Conservation (phyloP, 2,329 filamentous ascomycete genomes). For the Metarhizium album region DNA sequence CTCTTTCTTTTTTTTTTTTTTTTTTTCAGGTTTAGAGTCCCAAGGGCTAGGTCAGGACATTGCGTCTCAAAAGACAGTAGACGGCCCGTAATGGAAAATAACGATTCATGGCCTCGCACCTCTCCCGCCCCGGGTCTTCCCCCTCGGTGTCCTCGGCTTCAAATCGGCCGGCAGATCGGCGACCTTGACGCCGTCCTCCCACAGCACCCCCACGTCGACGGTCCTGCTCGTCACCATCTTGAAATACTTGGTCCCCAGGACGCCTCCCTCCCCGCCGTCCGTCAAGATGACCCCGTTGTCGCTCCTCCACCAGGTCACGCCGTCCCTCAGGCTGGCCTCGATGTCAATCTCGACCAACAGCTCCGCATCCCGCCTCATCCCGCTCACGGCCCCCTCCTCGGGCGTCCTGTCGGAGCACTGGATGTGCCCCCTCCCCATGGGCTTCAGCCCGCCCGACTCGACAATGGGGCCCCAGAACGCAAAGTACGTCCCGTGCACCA, state of each 20-base stretch:
- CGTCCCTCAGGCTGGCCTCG: constrained; percentile 47
- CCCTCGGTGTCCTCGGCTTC: constrained; percentile 34
- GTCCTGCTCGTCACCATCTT: constrained; percentile 55
- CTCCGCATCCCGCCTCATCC: constrained; percentile 71
- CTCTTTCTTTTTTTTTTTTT: no score
- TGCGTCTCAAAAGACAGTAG: neutral
- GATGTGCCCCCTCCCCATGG: constrained; percentile 79
- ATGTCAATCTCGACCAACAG: constrained; percentile 71
- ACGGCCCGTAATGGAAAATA: neutral
- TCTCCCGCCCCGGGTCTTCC: constrained; percentile 35
- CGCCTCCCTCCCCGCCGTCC: constrained; percentile 45
- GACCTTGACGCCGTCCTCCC: constrained; percentile 57
- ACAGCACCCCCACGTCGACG: constrained; percentile 51
- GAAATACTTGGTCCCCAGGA: constrained; percentile 59
- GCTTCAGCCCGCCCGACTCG: constrained; percentile 62
- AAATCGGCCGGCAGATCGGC: constrained; percentile 55
- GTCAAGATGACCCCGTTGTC: constrained; percentile 68
- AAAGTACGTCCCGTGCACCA: constrained; percentile 85
- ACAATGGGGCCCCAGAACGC: constrained; percentile 67
- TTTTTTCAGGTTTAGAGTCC: no score
- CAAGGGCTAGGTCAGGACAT: no score
- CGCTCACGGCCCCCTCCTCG: constrained; percentile 53
- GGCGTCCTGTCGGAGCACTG: constrained; percentile 65
- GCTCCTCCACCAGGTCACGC: constrained; percentile 65
- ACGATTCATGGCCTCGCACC: constrained; percentile 20